phyloP scores from a whole-genome alignment of 495 filamentous ascomycete genomes.

The Tuber brumale region DNA sequence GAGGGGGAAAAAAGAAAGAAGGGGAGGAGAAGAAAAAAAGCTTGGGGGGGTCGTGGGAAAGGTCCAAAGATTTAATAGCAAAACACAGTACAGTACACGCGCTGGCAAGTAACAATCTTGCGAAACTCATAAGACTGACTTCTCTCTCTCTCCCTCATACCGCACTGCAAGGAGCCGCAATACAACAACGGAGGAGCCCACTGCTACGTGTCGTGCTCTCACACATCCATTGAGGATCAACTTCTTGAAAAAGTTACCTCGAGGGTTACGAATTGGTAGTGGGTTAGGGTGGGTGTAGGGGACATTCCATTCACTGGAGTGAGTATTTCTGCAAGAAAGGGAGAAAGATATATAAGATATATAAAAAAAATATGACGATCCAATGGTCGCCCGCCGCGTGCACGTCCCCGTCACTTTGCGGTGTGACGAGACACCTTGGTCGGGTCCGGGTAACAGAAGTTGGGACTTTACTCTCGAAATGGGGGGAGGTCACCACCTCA shows the following conservation, averaged over 20 bases:
- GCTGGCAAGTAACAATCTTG: neutral
- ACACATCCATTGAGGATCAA: constrained; percentile 2
- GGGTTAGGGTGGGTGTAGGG: neutral
- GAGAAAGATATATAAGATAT: neutral
- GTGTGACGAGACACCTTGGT: neutral
- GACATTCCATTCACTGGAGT: constrained; percentile 3
- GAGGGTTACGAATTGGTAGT: neutral
- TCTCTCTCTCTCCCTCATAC: neutral
- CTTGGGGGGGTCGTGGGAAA: neutral
- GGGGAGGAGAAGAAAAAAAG: neutral
- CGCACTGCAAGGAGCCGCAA: neutral
- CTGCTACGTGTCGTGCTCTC: neutral
- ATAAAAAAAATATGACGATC: neutral
- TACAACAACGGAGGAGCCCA: neutral
- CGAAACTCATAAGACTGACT: neutral
- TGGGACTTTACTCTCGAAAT: neutral
- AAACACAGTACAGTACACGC: neutral
- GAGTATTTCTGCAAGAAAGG: neutral
- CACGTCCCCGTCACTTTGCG: neutral
- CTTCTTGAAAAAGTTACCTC: neutral
- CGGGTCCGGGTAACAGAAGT: constrained; percentile 1
- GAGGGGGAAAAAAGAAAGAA: neutral
- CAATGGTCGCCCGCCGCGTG: neutral
- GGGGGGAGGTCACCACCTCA: neutral
- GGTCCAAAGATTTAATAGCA: constrained; percentile 4